A percentile compares a stretch with the other conserved stretches of the same genome.
Evolutionary conservation across 306 rosid genomes (phyloP).

Genomic region (Vigna mungo): DNA sequence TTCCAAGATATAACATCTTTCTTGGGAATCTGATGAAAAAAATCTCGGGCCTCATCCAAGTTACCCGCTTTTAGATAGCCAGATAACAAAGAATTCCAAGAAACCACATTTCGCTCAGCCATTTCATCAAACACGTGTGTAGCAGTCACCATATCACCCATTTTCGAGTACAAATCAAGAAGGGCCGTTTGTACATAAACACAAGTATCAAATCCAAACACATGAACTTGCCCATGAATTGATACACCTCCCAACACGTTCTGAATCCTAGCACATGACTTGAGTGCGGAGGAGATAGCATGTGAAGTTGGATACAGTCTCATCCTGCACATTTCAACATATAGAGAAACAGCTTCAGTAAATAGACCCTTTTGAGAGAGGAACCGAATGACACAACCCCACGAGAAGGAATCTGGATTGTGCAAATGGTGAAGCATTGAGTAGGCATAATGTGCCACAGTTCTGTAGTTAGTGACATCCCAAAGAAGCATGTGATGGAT

Average conservation of each 20-base stretch:
- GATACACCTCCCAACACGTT: constrained; percentile 49
- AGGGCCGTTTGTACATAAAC: constrained; percentile 79
- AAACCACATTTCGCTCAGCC: constrained; percentile 68
- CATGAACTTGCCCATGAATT: constrained; percentile 72
- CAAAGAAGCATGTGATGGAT: constrained; percentile 63
- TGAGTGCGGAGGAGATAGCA: constrained; percentile 73
- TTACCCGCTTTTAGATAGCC: constrained; percentile 67
- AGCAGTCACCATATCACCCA: constrained; percentile 60
- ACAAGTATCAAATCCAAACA: constrained; percentile 59
- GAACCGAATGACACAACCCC: constrained; percentile 77
- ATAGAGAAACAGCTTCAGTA: constrained; percentile 62
- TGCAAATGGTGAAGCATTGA: constrained; percentile 53
- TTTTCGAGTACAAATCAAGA: constrained; percentile 64
- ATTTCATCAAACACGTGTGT: constrained; percentile 69
- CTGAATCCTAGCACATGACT: constrained; percentile 67
- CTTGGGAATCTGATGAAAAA: constrained; percentile 65
- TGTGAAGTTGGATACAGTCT: constrained; percentile 64
- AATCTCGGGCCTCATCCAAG: constrained; percentile 53
- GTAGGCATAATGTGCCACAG: constrained; percentile 51
- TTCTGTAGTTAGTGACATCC: constrained; percentile 45
- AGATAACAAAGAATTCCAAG: constrained; percentile 79
- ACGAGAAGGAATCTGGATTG: constrained; percentile 68
- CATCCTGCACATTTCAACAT: constrained; percentile 64
- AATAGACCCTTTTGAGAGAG: constrained; percentile 70
- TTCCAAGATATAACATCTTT: constrained; percentile 83